Percentiles rank a stretch among this genome's conserved stretches.
Evolutionary conservation across 768 basidiomycete genomes (phyloP).

Genomic region (Trametes gibbosa): DNA sequence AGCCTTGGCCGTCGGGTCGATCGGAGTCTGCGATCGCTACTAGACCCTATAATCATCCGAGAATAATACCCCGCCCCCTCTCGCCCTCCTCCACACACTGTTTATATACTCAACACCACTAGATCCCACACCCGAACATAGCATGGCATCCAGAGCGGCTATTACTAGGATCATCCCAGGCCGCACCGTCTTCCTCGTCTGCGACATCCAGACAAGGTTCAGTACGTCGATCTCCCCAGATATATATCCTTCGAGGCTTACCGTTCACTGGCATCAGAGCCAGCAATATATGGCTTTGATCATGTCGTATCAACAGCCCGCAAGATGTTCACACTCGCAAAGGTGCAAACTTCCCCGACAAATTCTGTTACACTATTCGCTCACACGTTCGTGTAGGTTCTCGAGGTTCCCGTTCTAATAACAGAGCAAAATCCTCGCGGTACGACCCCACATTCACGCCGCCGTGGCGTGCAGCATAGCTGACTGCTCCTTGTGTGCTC

Average conservation of each 20-base stretch:
- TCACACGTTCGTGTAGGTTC: slow-evolving; percentile 38
- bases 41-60: too few species aligned
- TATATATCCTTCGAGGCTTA: background rate
- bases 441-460: slow-evolving; percentile 27
- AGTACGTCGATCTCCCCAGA: slow-evolving; percentile 40
- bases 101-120: background rate
- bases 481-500: background rate
- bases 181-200: slow-evolving; percentile 65
- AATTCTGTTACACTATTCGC: background rate
- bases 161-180: slow-evolving; percentile 37
- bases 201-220: slow-evolving; percentile 80
- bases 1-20: too few species aligned
- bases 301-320: slow-evolving; percentile 64
- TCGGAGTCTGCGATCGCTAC: too few species aligned
- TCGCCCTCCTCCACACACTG: too few species aligned
- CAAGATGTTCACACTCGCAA: slow-evolving; percentile 76
- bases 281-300: slow-evolving; percentile 68
- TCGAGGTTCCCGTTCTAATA: slow-evolving; percentile 68
- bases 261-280: slow-evolving; percentile 28
- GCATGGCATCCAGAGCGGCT: slow-evolving; percentile 18
- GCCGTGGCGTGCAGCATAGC: background rate
- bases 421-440: slow-evolving; percentile 87
- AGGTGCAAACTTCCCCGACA: slow-evolving; percentile 38
- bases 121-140: background rate
- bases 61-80: too few species aligned